These are phyloP conservation scores for Pyronema omphalodes DNA, from an alignment of 495 filamentous ascomycete species.

Conservation along the genomic window DNA sequence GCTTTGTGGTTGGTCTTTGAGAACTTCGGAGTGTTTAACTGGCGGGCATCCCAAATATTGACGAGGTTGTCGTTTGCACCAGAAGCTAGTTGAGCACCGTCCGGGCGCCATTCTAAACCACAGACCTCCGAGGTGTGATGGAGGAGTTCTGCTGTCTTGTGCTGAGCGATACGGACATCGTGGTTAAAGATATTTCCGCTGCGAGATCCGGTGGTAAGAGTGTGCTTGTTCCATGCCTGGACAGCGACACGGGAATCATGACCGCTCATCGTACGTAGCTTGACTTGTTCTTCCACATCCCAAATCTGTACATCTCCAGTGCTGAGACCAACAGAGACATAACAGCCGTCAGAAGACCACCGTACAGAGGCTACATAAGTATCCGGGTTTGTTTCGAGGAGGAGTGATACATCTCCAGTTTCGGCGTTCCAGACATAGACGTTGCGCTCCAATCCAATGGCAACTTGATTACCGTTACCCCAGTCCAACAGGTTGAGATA, in stretches of 20 bases:
- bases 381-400: slow-evolving; percentile 69
- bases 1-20: slow-evolving; percentile 98
- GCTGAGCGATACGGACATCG: slow-evolving; percentile 90
- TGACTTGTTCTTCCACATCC: slow-evolving; percentile 88
- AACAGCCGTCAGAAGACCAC: slow-evolving; percentile 94
- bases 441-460: slow-evolving; percentile 87
- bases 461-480: slow-evolving; percentile 93
- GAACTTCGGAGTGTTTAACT: slow-evolving; percentile 83
- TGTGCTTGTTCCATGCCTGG: slow-evolving; percentile 97
- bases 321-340: slow-evolving; percentile 86
- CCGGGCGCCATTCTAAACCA: slow-evolving; percentile 89
- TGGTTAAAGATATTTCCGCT: slow-evolving; percentile 97
- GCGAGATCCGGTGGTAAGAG: slow-evolving; percentile 82
- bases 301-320: slow-evolving; percentile 97
- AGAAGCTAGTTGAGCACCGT: slow-evolving; percentile 89
- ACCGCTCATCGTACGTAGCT: slow-evolving; percentile 94
- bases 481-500: slow-evolving; percentile 97
- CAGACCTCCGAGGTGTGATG: slow-evolving; percentile 96
- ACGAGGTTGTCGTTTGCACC: slow-evolving; percentile 98
- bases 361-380: slow-evolving; percentile 97
- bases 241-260: slow-evolving; percentile 93
- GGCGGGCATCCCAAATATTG: slow-evolving; percentile 96
- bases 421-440: slow-evolving; percentile 99
- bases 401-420: slow-evolving; percentile 63
- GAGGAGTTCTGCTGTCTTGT: slow-evolving; percentile 93